A percentile compares a stretch with the other conserved stretches of the same genome.
These are phyloP conservation scores for Colletotrichum sublineola DNA, from an alignment of 2,329 filamentous ascomycete species.

Conservation along the genomic window DNA sequence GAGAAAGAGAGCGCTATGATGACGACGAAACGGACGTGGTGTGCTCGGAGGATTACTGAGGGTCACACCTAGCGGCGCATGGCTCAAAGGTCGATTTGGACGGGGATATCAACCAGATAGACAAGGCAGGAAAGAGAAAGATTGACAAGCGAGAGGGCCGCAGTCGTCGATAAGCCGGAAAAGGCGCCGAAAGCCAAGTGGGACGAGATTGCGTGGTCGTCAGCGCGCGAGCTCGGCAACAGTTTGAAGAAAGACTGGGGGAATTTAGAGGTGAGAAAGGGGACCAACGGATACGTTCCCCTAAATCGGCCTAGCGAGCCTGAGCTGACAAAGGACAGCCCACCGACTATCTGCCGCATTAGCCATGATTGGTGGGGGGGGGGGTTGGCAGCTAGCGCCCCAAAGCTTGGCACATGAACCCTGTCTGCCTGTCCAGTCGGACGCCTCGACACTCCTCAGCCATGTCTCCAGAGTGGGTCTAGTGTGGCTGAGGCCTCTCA, in stretches of 20 bases:
- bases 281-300: constrained; percentile 27
- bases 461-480: constrained; percentile 6
- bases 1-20: not conserved
- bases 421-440: constrained; percentile 22
- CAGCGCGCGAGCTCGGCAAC: constrained; percentile 33
- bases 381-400: not conserved
- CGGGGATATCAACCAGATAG: not conserved
- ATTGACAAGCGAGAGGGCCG: not conserved
- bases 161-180: not conserved
- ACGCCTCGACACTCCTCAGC: constrained; percentile 23
- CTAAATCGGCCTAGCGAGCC: constrained; percentile 41
- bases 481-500: constrained; percentile 16
- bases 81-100: constrained; percentile 11
- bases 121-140: not conserved
- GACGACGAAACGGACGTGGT: not conserved
- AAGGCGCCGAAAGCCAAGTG: constrained; percentile 36
- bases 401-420: constrained; percentile 39
- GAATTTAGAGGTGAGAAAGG: constrained; percentile 30
- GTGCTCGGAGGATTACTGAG: constrained; percentile 27
- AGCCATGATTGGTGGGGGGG: constrained; percentile 31
- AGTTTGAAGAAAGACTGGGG: constrained; percentile 12
- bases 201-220: constrained; percentile 40
- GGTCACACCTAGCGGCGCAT: constrained; percentile 41
- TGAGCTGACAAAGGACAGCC: constrained; percentile 39
- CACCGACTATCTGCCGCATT: constrained; percentile 19